Conservation (phyloP, 345 rosid species). For the Theobroma cacao region DNA sequence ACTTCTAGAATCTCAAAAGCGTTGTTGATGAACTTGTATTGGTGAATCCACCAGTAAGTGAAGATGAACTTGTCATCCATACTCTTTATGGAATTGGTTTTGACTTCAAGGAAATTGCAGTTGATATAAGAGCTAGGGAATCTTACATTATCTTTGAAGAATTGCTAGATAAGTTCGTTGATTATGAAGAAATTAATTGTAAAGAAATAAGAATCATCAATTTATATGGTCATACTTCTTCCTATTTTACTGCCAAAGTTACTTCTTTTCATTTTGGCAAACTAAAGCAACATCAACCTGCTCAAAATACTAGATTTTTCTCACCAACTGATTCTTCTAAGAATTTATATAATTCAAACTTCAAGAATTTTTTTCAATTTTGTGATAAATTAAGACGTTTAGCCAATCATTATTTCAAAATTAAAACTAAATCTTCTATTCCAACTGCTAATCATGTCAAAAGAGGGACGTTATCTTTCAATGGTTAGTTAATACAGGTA, state of each 20-base stretch:
- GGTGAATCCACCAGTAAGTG: neutral
- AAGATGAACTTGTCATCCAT: neutral
- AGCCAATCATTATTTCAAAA: neutral
- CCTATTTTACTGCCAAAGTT: neutral
- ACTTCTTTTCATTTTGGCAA: accelerated
- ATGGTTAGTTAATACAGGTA: neutral
- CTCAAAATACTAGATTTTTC: too few species aligned
- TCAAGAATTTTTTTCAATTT: neutral
- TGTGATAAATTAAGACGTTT: neutral
- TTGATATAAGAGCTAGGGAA: neutral
- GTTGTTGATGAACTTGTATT: neutral
- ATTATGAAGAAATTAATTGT: neutral
- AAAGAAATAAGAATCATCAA: neutral
- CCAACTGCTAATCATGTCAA: accelerated
- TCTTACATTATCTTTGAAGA: neutral
- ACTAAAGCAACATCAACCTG: neutral
- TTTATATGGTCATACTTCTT: neutral
- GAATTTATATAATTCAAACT: neutral
- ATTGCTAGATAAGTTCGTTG: neutral
- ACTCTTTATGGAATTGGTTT: neutral
- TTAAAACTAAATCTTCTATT: neutral
- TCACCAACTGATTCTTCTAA: too few species aligned
- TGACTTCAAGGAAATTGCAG: neutral
- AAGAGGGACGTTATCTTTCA: neutral
- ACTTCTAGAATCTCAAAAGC: neutral